Base-by-base conservation (phyloP, 2,329 filamentous ascomycete species). In the Clonostachys sp. region DNA sequence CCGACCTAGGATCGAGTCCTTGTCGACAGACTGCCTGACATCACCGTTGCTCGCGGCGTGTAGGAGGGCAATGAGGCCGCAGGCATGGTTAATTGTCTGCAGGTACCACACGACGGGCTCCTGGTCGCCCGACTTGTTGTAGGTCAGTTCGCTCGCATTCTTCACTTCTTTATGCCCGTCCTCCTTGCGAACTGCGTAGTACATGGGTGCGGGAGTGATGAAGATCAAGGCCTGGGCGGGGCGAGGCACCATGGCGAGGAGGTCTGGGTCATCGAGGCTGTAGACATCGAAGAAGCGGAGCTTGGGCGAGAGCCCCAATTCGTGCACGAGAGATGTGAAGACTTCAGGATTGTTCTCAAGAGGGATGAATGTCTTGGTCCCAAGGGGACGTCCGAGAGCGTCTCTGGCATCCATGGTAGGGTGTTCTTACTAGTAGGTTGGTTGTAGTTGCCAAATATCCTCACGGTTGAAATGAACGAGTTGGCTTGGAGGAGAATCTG, bases 81-180 rank as follows among this genome's bases (percentile, higher is more conserved):
- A 95, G 1, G 89, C 87, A 61, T 94, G 86, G 49, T 83, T 80
- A 57, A 95, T 94, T 0, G 87, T 94, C 65, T 95, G 89, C 59
- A 84, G 84, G 70, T 90, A 94, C 89, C 89, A 95, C 16, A 89
- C 71, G 1, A 91, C 81, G 7, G 86, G 80, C 56, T 91, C 86
- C 17, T 48, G 33, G 6, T 58, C 55, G 3, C 65, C 66, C 8
- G 54, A 52, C 18, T 60, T 59, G 34, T 59, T 49, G 52, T 71
- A 70, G 2, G 61, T 62, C 33, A 62, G 35, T 14, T 60, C 45
- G 12, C 53, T 50, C 6, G 50, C 48, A 24, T 56, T 51, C 6
- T 53, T 45, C 3, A 53, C 58, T 10, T 30, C 24, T 30, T 10
- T 30, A 9, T 10, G 24, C 48, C 59, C 53, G 18, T 62, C 59